phyloP scores from a whole-genome alignment of 352 stramenopile genomes.

The Plasmopara muralis region DNA sequence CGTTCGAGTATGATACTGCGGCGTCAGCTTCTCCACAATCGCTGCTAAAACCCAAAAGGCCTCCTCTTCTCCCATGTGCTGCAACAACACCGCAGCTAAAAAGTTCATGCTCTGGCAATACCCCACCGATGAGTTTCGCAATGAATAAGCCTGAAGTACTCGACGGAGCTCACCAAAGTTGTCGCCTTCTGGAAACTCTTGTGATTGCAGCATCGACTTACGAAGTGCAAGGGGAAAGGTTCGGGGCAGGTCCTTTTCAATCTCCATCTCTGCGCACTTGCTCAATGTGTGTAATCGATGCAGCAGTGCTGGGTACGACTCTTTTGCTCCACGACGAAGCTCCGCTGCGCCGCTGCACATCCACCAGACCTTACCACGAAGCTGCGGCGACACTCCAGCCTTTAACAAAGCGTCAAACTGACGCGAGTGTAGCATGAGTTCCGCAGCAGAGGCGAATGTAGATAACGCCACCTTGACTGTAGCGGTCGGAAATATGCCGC shows the following conservation, averaged over 20 bases:
- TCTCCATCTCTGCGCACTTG: slow-evolving; percentile 70
- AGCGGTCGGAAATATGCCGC: slow-evolving; percentile 24
- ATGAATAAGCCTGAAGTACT: slow-evolving; percentile 78
- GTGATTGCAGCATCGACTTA: slow-evolving; percentile 22
- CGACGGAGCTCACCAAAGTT: slow-evolving; percentile 62
- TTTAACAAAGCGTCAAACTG: slow-evolving; percentile 66
- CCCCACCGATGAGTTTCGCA: slow-evolving; percentile 75
- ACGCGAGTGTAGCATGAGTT: slow-evolving; percentile 40
- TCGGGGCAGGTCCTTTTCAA: slow-evolving; percentile 84
- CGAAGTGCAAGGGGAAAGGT: slow-evolving; percentile 56
- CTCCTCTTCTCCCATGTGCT: slow-evolving; percentile 80
- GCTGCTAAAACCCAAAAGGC: slow-evolving; percentile 81
- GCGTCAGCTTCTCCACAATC: slow-evolving; percentile 88
- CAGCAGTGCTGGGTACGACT: slow-evolving; percentile 56
- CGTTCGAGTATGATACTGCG: slow-evolving; percentile 80
- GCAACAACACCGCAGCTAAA: slow-evolving; percentile 65
- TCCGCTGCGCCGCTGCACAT: slow-evolving; percentile 63
- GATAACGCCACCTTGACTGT: slow-evolving; percentile 45
- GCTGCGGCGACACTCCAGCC: slow-evolving; percentile 50
- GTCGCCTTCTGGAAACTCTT: slow-evolving; percentile 20
- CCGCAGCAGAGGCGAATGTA: slow-evolving; percentile 43
- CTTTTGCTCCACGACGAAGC: slow-evolving; percentile 29
- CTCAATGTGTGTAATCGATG: slow-evolving; percentile 47
- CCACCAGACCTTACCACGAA: slow-evolving; percentile 77
- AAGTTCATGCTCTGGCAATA: slow-evolving; percentile 91